Conservation (phyloP, 2,329 filamentous ascomycete species). For the Mycosphaerella arachidis region DNA sequence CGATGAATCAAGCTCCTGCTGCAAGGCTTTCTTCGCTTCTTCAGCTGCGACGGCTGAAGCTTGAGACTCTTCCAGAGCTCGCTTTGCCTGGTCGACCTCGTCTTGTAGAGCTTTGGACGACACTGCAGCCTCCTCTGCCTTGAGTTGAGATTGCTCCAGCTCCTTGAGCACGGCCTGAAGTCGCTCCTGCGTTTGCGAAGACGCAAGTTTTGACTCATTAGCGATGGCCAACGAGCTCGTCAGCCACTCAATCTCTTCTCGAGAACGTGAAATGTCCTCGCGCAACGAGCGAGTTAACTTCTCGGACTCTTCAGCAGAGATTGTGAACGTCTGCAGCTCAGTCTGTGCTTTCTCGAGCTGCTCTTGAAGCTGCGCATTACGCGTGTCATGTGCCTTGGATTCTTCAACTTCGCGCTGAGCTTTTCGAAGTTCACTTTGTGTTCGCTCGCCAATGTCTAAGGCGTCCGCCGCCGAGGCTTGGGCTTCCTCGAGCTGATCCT, state of each 20-base stretch:
- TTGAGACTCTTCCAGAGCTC: neutral
- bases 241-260: neutral
- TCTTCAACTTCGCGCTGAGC: neutral
- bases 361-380: neutral
- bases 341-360: constrained; percentile 1
- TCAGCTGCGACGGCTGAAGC: neutral
- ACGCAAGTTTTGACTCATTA: neutral
- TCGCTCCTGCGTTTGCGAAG: neutral
- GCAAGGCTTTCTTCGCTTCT: neutral
- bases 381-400: neutral
- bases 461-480: neutral
- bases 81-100: neutral
- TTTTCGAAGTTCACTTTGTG: neutral
- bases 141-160: neutral
- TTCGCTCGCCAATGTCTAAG: neutral
- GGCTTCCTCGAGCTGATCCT: neutral
- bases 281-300: neutral
- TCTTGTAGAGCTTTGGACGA: neutral
- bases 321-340: neutral
- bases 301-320: neutral
- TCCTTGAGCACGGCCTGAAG: neutral
- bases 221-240: neutral
- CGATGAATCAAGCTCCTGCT: neutral
- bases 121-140: neutral
- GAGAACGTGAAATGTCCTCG: neutral